A percentile compares a stretch with the other conserved stretches of the same genome.
phyloP scores from a whole-genome alignment of 73 alveolate species.

The Blepharisma japonicum region DNA sequence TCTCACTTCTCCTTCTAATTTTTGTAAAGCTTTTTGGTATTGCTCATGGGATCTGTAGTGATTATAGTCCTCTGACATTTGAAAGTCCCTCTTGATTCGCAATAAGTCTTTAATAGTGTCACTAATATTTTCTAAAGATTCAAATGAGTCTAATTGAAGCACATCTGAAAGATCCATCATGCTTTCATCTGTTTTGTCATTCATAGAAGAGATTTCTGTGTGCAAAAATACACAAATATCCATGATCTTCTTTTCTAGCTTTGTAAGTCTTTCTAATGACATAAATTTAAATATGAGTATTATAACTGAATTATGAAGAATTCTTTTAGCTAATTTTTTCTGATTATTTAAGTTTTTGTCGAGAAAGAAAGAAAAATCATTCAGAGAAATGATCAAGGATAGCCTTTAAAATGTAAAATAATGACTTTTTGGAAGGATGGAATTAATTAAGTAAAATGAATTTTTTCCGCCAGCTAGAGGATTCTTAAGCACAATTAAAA shows the following conservation, averaged over 20 bases:
- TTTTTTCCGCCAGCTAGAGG: too few species aligned
- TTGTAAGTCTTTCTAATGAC: too few species aligned
- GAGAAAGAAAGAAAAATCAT: too few species aligned
- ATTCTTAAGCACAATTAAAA: too few species aligned
- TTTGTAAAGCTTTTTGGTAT: conserved; percentile 58
- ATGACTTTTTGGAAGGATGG: too few species aligned
- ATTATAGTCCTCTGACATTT: neutral
- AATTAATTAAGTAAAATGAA: too few species aligned
- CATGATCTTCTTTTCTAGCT: conserved; percentile 18
- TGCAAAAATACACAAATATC: conserved; percentile 25
- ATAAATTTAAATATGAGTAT: too few species aligned
- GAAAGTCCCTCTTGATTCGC: neutral
- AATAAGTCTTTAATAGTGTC: conserved; percentile 17
- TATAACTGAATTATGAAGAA: too few species aligned
- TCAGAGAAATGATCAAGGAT: too few species aligned
- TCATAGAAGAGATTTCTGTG: conserved; percentile 29
- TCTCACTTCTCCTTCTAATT: conserved; percentile 66
- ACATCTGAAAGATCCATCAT: neutral
- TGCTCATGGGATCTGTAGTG: conserved; percentile 53
- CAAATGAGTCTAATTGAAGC: neutral
- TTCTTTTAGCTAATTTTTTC: too few species aligned
- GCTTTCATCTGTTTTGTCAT: neutral
- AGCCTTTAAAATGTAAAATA: too few species aligned
- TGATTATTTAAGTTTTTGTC: too few species aligned
- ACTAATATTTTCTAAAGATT: conserved; percentile 6